Conservation (phyloP, 257 asterid species). For the Petunia axillaris region DNA sequence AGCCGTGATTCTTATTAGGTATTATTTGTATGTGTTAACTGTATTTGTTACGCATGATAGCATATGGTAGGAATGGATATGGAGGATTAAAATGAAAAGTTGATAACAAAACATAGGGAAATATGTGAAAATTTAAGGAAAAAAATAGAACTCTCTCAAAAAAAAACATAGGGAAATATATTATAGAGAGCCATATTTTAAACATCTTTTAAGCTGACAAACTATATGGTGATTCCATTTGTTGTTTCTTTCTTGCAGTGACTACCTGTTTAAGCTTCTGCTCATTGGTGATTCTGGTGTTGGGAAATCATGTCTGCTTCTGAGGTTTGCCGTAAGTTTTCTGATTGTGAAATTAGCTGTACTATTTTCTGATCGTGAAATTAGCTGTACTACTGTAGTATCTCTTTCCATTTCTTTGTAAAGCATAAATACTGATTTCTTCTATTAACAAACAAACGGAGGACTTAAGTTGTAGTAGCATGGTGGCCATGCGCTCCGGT, state of each 20-base stretch:
- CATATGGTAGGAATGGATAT: neutral
- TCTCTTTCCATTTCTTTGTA: neutral
- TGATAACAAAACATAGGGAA: neutral
- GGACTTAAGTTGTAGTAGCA: neutral
- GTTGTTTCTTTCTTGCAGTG: constrained; percentile 10
- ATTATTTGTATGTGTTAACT: neutral
- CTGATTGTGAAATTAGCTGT: neutral
- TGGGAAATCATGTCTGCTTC: constrained; percentile 29
- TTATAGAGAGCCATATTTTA: neutral
- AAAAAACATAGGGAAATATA: neutral
- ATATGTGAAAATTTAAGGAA: too few relatives aligned
- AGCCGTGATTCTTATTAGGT: neutral
- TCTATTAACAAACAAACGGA: neutral
- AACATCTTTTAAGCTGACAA: neutral
- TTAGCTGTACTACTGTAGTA: constrained; percentile 13
- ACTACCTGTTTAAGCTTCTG: constrained; percentile 28
- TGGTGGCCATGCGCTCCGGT: neutral
- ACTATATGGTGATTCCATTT: neutral
- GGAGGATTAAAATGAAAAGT: neutral
- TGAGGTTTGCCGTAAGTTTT: constrained; percentile 27
- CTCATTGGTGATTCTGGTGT: constrained; percentile 26
- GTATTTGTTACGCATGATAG: neutral
- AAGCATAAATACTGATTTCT: neutral
- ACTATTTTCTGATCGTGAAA: neutral
- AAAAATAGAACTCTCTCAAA: too few relatives aligned